Evolutionary conservation across 768 basidiomycete genomes (phyloP), one percentile per base, ranked within the genome.

Genomic region (Porphyrellus cyaneotinctus): DNA sequence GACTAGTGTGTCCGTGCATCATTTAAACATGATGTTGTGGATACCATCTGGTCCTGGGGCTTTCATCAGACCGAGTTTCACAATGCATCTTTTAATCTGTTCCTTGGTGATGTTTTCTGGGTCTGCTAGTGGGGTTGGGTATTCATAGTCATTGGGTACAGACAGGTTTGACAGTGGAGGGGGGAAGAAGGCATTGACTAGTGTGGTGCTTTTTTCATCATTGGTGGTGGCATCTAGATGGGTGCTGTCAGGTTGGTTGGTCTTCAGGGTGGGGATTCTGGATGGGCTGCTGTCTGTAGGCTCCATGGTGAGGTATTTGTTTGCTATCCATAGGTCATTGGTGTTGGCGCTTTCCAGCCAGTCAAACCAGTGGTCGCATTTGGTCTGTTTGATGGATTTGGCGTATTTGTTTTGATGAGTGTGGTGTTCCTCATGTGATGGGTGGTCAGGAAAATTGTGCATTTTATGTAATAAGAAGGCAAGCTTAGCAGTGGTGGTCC

Each of bases 331-430:
- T 0, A 62, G 28, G 1, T 58, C 30, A 0, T 48, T 37, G 0
- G 24, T 38, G 7, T 35, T 33, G 0, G 47, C 26, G 1, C 32
- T 35, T 3, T 62, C 54, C 0, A 62, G 49, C 55, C 55, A 60
- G 0, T 60, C 12, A 0, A 18, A 11, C 56, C 53, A 62, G 36
- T 60, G 56, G 1, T 43, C 38, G 2, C 17, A 28, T 22, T 60
- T 60, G 0, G 32, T 33, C 4, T 28, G 14, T 6, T 57, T 57
- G 5, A 57, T 41, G 2, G 32, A 15, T 12, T 53, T 23, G 0
- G 30, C 1, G 17, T 57, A 57, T 4, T 6, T 12, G 30, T 53
- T 53, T 1, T 23, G 2, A 6, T 18, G 12, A 1, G 4, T 9
- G 1, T n/a, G 6, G 17, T 47, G 23, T 3, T 12, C 13, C 17